Evolutionary conservation across 2,329 filamentous ascomycete species (phyloP), one percentile per base, ranked within the genome.

Genomic region (Helotiales sp.): DNA sequence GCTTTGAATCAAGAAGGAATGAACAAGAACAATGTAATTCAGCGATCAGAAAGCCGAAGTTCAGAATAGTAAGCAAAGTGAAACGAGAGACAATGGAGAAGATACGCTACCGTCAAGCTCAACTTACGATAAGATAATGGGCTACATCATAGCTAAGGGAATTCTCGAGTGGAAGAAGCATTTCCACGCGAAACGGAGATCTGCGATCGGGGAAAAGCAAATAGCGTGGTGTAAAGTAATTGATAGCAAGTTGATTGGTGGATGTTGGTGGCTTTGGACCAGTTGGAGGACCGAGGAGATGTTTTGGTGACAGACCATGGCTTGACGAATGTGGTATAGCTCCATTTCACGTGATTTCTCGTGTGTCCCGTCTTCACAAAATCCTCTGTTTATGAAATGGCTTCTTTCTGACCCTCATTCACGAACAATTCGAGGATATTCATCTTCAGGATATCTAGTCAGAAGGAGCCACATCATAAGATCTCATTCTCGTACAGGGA

Each of bases 81-180:
- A n/a, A n/a, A 7, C 17, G 9, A 48, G 22, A 48, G 46, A 48
- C 19, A 48, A 48, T 31, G 13, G 17, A 48, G 29, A 48, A 17
- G 24, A 31, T 48, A 48, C 46, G 19, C 29, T 48, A 48, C 46
- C 46, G 10, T 48, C 46, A 48, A 48, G 25, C 25, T 44, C 34
- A 42, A 42, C 38, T 13, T 19, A 42, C 19, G 40, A 44, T 44
- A 44, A 44, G 40, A 27, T n/a, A n/a, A n/a, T n/a, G n/a, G n/a
- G n/a, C 40, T 15, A 44, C 27, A 15, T 6, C 36, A 22, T 40
- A 6, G 24, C 10, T 6, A 8, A 6, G 36, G 17, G 42, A 27
- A 29, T 27, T 27, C 40, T n/a, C n/a, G n/a, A n/a, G n/a, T 15
- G 25, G 5, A 46, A 27, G 25, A 17, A 17, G n/a, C 46, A 48